A percentile compares a stretch with the other conserved stretches of the same genome.
phyloP scores from a whole-genome alignment of 257 asterid genomes.

The Nyctanthes arbortristis region DNA sequence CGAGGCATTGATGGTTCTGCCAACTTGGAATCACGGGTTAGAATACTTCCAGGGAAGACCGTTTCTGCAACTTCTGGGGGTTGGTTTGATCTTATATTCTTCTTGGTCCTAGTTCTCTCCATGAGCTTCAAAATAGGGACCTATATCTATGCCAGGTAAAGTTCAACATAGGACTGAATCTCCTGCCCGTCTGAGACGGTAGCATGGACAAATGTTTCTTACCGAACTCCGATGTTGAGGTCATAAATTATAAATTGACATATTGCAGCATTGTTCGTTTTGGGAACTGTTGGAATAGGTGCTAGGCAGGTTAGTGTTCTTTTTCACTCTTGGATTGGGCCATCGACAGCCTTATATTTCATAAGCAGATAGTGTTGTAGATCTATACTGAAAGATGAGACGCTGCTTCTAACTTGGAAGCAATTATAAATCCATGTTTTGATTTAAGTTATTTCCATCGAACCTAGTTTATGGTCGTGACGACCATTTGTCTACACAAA shows the following conservation, averaged over 20 bases:
- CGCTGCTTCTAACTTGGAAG: not conserved
- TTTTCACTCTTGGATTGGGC: conserved; percentile 8
- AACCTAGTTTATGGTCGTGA: no score
- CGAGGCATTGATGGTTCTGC: conserved; percentile 49
- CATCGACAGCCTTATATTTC: conserved; percentile 4
- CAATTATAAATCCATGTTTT: not conserved
- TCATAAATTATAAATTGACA: not conserved
- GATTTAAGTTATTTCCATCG: not conserved
- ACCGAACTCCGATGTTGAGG: conserved; percentile 7
- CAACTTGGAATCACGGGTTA: conserved; percentile 53
- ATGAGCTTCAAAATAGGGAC: conserved; percentile 63
- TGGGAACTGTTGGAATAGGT: conserved; percentile 9
- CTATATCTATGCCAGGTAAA: conserved; percentile 47
- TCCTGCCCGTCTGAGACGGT: conserved; percentile 9
- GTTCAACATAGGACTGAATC: not conserved
- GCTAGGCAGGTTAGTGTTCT: conserved; percentile 10
- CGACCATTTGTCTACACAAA: no score
- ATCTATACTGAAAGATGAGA: not conserved
- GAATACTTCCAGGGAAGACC: conserved; percentile 57
- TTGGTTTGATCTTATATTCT: conserved; percentile 54
- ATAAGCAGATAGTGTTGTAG: conserved; percentile 6
- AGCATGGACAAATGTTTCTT: conserved; percentile 8
- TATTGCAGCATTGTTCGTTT: conserved; percentile 1
- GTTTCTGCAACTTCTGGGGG: conserved; percentile 36
- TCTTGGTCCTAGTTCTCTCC: conserved; percentile 63